Base-by-base conservation (phyloP, 371 early-diverging fungal species). In the Mucor velutinosus region DNA sequence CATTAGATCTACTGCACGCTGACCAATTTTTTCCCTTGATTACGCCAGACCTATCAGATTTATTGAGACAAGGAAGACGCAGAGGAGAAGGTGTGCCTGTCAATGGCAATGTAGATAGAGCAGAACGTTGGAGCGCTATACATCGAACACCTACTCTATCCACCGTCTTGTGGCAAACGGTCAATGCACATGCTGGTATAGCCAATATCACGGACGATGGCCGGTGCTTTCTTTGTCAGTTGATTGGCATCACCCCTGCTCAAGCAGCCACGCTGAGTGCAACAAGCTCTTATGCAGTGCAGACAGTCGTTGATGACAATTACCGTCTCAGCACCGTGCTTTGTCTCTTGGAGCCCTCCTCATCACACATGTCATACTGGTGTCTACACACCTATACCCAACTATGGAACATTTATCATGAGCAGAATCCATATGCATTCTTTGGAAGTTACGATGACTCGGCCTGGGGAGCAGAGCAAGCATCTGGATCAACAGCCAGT, bases 41-140 rank as follows among this genome's bases (percentile, higher is more conserved):
- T n/a, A 57, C 37, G 23, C 68, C 68, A 8, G 68, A 68, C 27
- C 29, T 62, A 10, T 56, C 63, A 19, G 68, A 68, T 37, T 11
- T 62, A 4, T 15, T 68, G 1, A 41, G 32, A 1, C 62, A 62
- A 58, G 63, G 58, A 0, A 56, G 56, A 33, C 37, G 63, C 10
- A 35, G 23, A 29, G 41, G 29, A 14, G 56, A 57, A n/a, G 19
- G 43, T 32, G 7, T 65, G 29, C 63, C 62, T 57, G 19, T 17
- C 8, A 45, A 62, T 7, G 62, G 68, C 2, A 35, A 5, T 58
- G 37, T 68, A 1, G 56, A 62, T 37, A 8, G 63, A 29, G 68
- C 68, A 8, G 68, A 68, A 45, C 51, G 63, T 27, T 68, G 68
- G 68, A 62, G 19, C 12, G 62, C 63, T 7, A 58, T 68, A 25